phyloP scores from a whole-genome alignment of 768 basidiomycete genomes.

The Lentinula raphanica region DNA sequence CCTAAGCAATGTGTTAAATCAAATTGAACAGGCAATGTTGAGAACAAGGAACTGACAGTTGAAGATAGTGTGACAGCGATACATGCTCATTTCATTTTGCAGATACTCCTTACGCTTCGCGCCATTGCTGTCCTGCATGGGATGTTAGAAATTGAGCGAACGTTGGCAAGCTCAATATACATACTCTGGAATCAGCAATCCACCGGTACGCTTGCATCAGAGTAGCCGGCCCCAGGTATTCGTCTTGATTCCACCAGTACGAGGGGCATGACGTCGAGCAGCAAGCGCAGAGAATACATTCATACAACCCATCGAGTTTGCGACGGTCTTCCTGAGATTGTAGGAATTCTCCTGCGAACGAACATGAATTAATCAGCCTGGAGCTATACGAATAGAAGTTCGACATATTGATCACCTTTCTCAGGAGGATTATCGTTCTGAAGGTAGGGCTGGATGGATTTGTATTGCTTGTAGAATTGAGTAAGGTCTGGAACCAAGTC shows the following conservation, averaged over 20 bases:
- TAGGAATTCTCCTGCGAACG: constrained; percentile 66
- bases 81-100: constrained; percentile 94
- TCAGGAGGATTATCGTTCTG: constrained; percentile 90
- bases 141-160: background rate
- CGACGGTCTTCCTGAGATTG: constrained; percentile 88
- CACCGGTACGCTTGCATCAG: constrained; percentile 96
- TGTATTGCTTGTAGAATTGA: constrained; percentile 99
- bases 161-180: constrained; percentile 20
- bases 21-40: background rate
- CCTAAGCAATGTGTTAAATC: constrained; percentile 33
- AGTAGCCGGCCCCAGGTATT: constrained; percentile 95
- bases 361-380: background rate
- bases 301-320: constrained; percentile 97
- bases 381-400: background rate
- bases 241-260: constrained; percentile 99
- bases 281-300: constrained; percentile 95
- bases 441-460: constrained; percentile 95
- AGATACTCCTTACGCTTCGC: constrained; percentile 84
- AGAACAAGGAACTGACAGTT: constrained; percentile 55
- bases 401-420: constrained; percentile 30
- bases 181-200: constrained; percentile 93
- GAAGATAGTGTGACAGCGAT: constrained; percentile 98
- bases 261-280: constrained; percentile 97
- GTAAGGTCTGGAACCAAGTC: constrained; percentile 93
- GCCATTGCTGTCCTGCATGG: constrained; percentile 62